Evolutionary conservation across 2,329 filamentous ascomycete species (phyloP).

Genomic region (Paecilomyces sp.): DNA sequence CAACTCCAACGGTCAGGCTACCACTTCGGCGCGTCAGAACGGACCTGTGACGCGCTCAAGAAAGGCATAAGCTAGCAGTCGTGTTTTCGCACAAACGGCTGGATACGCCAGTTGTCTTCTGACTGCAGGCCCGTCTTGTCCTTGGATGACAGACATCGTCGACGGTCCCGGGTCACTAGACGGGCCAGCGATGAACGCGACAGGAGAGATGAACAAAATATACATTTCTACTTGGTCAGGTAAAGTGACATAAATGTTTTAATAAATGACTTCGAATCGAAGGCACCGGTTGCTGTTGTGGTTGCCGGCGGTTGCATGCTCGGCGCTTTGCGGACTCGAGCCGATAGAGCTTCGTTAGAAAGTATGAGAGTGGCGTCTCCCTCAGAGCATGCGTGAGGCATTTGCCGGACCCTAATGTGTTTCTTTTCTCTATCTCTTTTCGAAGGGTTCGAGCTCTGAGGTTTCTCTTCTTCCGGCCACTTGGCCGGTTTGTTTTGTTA

Average conservation of each 20-base stretch:
- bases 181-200: not conserved
- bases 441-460: not conserved
- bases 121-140: not conserved
- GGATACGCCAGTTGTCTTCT: not conserved
- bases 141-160: not conserved
- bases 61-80: slow-evolving; percentile 32
- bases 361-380: not conserved
- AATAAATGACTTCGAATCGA: not conserved
- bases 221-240: not conserved
- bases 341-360: not conserved
- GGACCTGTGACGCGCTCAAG: slow-evolving; percentile 40
- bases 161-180: not conserved
- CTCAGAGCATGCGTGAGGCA: not conserved
- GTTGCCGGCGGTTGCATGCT: not conserved
- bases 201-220: not conserved
- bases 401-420: not conserved
- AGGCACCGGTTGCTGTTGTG: not conserved
- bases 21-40: slow-evolving; percentile 33
- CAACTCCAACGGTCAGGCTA: slow-evolving; percentile 23
- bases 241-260: not conserved
- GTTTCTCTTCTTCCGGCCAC: not conserved
- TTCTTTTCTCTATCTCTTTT: not conserved
- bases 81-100: not conserved
- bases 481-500: not conserved
- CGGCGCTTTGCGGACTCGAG: not conserved